Conservation (phyloP, 768 basidiomycete genomes). For the Mycena latifolia region DNA sequence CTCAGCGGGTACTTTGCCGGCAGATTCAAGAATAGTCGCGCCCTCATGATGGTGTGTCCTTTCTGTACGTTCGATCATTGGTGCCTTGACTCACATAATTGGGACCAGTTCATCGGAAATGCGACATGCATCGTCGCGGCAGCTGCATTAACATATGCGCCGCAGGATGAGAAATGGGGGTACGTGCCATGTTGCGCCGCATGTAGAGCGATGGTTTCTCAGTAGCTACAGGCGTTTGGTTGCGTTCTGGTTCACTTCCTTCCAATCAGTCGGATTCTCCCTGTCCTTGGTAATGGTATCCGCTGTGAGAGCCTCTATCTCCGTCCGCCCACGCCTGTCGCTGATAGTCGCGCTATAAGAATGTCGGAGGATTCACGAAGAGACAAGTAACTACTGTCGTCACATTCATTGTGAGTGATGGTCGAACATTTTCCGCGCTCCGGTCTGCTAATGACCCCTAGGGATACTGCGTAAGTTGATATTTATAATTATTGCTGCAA, state of each 20-base stretch:
- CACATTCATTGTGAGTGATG: conserved; percentile 41
- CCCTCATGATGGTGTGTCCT: conserved; percentile 38
- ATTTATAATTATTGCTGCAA: neutral
- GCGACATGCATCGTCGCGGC: conserved; percentile 29
- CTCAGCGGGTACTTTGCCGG: conserved; percentile 35
- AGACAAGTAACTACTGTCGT: conserved; percentile 43
- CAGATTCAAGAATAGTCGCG: conserved; percentile 39
- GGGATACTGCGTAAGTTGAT: conserved; percentile 22
- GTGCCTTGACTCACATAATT: too few species aligned
- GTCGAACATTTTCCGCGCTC: too few species aligned
- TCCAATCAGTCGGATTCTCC: conserved; percentile 36
- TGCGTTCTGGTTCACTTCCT: conserved; percentile 36
- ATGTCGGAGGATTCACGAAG: conserved; percentile 45
- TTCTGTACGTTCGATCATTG: too few species aligned
- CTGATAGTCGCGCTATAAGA: conserved; percentile 15
- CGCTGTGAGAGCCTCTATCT: conserved; percentile 11
- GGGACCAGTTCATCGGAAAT: conserved; percentile 27
- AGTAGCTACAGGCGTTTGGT: conserved; percentile 26
- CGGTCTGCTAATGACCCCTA: neutral
- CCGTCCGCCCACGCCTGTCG: neutral
- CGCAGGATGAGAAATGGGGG: conserved; percentile 36
- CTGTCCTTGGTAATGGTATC: conserved; percentile 45
- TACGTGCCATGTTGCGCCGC: neutral
- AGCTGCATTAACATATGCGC: conserved; percentile 33
- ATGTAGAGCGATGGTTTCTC: neutral